These are phyloP conservation scores for Cornus controversa DNA, from an alignment of 148 eudicot genomes.

Conservation along the genomic window DNA sequence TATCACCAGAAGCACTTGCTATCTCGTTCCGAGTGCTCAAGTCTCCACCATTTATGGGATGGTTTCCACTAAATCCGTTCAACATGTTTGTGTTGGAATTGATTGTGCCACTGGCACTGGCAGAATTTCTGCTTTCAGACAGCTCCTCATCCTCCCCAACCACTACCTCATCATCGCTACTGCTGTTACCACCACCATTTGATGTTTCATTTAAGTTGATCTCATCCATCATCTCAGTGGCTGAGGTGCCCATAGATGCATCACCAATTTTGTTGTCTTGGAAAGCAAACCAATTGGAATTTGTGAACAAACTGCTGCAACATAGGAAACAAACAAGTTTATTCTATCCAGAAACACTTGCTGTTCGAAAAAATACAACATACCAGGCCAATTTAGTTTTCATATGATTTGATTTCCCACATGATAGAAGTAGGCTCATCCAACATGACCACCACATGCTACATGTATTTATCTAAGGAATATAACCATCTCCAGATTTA, in stretches of 20 bases:
- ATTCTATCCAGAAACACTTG: not conserved
- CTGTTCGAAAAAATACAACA: not conserved
- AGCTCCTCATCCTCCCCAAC: constrained; percentile 79
- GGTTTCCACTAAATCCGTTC: constrained; percentile 24
- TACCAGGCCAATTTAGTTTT: not conserved
- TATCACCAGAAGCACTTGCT: constrained; percentile 33
- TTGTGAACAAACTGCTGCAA: constrained; percentile 83
- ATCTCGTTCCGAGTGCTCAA: constrained; percentile 17
- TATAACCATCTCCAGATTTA: too few relatives aligned
- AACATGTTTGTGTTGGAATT: constrained; percentile 23
- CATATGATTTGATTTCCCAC: too few relatives aligned
- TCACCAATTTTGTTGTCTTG: constrained; percentile 63
- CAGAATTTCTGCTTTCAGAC: constrained; percentile 36
- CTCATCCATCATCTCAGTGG: constrained; percentile 70
- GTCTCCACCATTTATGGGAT: constrained; percentile 19
- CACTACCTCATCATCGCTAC: constrained; percentile 94
- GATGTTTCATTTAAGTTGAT: constrained; percentile 60
- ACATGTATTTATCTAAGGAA: too few relatives aligned
- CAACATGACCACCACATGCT: too few relatives aligned
- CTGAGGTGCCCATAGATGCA: constrained; percentile 52
- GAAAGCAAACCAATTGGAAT: constrained; percentile 96
- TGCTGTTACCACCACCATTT: constrained; percentile 62
- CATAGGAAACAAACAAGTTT: not conserved
- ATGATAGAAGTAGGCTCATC: too few relatives aligned
- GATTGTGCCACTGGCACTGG: constrained; percentile 32